Conservation (phyloP, 1,284 basidiomycete species). For the Apiotrichum montevideense region DNA sequence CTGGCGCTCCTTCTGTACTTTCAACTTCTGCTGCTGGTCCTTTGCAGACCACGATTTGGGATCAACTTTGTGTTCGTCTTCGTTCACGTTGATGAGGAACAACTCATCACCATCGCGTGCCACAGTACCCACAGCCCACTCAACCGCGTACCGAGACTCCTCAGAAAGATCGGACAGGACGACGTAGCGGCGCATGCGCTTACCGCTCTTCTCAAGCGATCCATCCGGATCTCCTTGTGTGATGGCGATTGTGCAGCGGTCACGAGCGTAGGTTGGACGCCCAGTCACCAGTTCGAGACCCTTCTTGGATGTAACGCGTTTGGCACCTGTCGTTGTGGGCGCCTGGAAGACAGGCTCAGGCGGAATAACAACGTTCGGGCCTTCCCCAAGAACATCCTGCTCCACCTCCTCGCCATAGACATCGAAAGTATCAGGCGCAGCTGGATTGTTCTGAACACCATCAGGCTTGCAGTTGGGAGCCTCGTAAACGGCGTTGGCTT, state of each 20-base stretch:
- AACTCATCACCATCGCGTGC: conserved; percentile 89
- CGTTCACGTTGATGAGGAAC: conserved; percentile 80
- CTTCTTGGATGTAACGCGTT: conserved; percentile 30
- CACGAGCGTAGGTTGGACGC: conserved; percentile 78
- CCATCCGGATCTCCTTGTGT: conserved; percentile 72
- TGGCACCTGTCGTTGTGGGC: conserved; percentile 13
- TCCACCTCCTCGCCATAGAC: conserved; percentile 51
- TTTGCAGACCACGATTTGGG: conserved; percentile 60
- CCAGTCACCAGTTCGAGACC: conserved; percentile 55
- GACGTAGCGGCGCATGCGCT: conserved; percentile 67
- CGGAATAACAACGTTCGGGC: conserved; percentile 72
- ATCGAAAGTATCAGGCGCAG: conserved; percentile 13
- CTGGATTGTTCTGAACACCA: conserved; percentile 8
- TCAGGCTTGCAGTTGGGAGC: conserved; percentile 27
- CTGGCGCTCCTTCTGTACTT: conserved; percentile 89
- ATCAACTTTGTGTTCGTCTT: conserved; percentile 90
- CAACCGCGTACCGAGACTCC: conserved; percentile 82
- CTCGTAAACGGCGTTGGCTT: conserved; percentile 58
- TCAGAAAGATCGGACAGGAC: conserved; percentile 91
- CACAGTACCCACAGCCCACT: conserved; percentile 96
- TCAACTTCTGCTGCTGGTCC: conserved; percentile 68
- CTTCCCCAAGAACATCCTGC: conserved; percentile 45
- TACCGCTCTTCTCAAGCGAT: conserved; percentile 52
- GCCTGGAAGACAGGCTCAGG: conserved; percentile 38
- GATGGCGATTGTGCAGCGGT: conserved; percentile 84